These are phyloP conservation scores for Fusarium multiceps DNA, from an alignment of 2,329 filamentous ascomycete genomes.

Conservation along the genomic window DNA sequence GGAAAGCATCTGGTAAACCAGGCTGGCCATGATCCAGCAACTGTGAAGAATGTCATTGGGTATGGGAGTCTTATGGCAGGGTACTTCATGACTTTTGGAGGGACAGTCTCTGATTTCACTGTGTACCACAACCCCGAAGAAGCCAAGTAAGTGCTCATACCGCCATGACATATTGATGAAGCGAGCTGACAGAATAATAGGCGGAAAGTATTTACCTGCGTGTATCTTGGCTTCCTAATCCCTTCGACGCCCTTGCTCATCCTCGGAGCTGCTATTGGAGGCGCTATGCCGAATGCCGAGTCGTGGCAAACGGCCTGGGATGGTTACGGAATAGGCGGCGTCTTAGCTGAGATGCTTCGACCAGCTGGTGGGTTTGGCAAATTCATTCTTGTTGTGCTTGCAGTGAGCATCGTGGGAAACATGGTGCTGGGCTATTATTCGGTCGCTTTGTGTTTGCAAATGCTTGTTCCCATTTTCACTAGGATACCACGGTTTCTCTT, in stretches of 20 bases:
- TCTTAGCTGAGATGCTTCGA: conserved; percentile 49
- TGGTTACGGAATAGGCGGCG: conserved; percentile 47
- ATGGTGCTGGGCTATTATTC: conserved; percentile 55
- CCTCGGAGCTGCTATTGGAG: conserved; percentile 56
- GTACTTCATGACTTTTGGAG: conserved; percentile 67
- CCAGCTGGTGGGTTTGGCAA: conserved; percentile 51
- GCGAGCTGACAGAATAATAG: conserved; percentile 49
- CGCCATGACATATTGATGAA: conserved; percentile 38
- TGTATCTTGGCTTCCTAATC: conserved; percentile 62
- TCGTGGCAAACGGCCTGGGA: conserved; percentile 48
- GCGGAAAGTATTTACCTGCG: conserved; percentile 44
- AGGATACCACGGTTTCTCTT: conserved; percentile 58
- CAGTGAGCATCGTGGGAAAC: conserved; percentile 53
- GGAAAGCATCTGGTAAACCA: conserved; percentile 62
- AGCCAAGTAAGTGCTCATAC: conserved; percentile 32
- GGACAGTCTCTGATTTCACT: conserved; percentile 67
- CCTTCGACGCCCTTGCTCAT: conserved; percentile 50
- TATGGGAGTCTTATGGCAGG: conserved; percentile 61
- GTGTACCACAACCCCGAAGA: conserved; percentile 58
- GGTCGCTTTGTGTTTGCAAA: conserved; percentile 55
- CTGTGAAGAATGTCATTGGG: conserved; percentile 54
- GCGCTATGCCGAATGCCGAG: conserved; percentile 48
- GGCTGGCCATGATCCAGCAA: conserved; percentile 53
- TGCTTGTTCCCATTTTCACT: conserved; percentile 55
- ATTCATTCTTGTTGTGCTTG: conserved; percentile 50